A percentile compares a stretch with the other conserved stretches of the same genome.
phyloP scores from a whole-genome alignment of 257 asterid genomes.

The Misopates orontium region DNA sequence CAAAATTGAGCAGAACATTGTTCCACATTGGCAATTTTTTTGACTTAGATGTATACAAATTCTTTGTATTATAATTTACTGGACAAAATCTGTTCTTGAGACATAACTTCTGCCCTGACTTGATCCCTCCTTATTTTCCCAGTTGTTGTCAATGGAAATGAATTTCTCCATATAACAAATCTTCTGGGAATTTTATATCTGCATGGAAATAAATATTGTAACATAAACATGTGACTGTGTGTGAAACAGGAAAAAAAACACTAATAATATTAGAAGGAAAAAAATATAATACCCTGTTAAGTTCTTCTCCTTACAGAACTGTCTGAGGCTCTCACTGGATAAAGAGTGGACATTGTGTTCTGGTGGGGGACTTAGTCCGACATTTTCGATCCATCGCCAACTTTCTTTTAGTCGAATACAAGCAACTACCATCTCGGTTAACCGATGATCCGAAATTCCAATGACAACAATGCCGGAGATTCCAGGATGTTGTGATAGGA shows the following conservation, averaged over 20 bases:
- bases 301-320: conserved; percentile 58
- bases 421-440: conserved; percentile 70
- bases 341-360: conserved; percentile 32
- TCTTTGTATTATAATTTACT: conserved; percentile 51
- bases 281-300: conserved; percentile 59
- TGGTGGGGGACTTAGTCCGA: conserved; percentile 28
- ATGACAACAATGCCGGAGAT: conserved; percentile 51
- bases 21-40: too few relatives aligned
- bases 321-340: conserved; percentile 57
- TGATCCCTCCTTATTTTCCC: conserved; percentile 80
- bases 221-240: conserved; percentile 6
- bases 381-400: conserved; percentile 66
- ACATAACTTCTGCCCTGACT: conserved; percentile 52
- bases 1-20: too few relatives aligned
- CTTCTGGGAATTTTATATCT: conserved; percentile 79
- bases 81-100: conserved; percentile 35
- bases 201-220: conserved; percentile 19
- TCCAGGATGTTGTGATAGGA: conserved; percentile 73
- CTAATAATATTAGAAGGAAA: not conserved
- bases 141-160: conserved; percentile 73
- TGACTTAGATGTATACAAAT: too few relatives aligned
- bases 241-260: not conserved
- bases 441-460: conserved; percentile 73
- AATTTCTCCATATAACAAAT: conserved; percentile 51
- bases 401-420: conserved; percentile 57